Percentiles rank a stretch among this genome's conserved stretches.
Evolutionary conservation across 495 filamentous ascomycete genomes (phyloP).

Genomic region (Parachaetomium inaequale): DNA sequence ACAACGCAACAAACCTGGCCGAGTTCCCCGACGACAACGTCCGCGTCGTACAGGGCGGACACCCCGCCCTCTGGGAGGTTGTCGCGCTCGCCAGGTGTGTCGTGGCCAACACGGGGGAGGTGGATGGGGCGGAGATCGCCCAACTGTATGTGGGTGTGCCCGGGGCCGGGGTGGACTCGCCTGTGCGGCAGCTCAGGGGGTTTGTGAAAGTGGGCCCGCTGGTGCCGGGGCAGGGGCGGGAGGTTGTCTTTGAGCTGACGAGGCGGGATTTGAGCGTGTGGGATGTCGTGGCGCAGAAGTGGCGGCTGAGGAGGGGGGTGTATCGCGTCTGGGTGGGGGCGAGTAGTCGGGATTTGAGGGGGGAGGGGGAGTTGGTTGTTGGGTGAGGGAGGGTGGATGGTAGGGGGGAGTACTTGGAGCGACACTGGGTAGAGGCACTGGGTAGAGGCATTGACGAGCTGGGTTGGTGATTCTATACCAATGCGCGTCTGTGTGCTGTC

Average conservation of each 20-base stretch:
- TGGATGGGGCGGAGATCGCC: conserved; percentile 54
- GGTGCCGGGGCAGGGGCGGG: conserved; percentile 36
- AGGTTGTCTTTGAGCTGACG: conserved; percentile 47
- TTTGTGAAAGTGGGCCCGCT: conserved; percentile 51
- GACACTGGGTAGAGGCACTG: not conserved
- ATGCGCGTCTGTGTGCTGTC: too few relatives aligned
- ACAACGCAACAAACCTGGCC: not conserved
- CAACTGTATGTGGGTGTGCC: conserved; percentile 58
- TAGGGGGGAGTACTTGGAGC: not conserved
- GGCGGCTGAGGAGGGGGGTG: conserved; percentile 59
- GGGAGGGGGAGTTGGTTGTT: conserved; percentile 20
- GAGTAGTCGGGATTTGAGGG: conserved; percentile 48
- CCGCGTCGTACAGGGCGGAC: conserved; percentile 53
- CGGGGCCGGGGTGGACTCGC: conserved; percentile 28
- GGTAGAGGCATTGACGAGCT: not conserved
- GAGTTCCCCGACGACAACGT: conserved; percentile 22
- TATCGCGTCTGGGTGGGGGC: conserved; percentile 46
- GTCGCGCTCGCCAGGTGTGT: conserved; percentile 53
- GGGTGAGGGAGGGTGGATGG: not conserved
- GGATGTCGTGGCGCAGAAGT: conserved; percentile 76
- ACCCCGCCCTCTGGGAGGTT: conserved; percentile 66
- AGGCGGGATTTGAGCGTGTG: conserved; percentile 69
- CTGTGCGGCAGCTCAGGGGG: conserved; percentile 53
- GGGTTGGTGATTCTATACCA: too few relatives aligned
- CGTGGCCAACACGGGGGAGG: conserved; percentile 64